A percentile compares a stretch with the other conserved stretches of the same genome.
phyloP scores from a whole-genome alignment of 305 asterid species.

The Rubia occidens region DNA sequence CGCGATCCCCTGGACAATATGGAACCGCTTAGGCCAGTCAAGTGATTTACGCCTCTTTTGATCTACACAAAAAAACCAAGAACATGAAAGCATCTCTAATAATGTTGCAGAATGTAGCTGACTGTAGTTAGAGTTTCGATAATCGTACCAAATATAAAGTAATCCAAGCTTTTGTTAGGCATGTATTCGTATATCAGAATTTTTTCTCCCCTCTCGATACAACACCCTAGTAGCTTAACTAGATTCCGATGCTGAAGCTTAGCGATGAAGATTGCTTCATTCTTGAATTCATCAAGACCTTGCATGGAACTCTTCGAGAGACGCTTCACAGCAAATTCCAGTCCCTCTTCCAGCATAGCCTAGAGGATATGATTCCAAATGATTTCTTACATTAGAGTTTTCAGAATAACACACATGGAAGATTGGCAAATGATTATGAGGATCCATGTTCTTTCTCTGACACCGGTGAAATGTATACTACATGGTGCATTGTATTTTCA shows the following conservation, averaged over 20 bases:
- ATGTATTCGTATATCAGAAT: conserved; percentile 35
- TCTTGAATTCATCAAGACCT: conserved; percentile 30
- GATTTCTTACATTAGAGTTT: background rate
- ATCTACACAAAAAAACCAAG: conserved; percentile 9
- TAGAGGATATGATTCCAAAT: background rate
- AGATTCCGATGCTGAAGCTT: conserved; percentile 41
- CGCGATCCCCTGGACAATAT: conserved; percentile 7
- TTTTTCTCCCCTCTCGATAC: conserved; percentile 28
- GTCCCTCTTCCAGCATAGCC: conserved; percentile 19
- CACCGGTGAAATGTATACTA: too few species aligned
- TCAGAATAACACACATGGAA: background rate
- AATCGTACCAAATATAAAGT: conserved; percentile 4
- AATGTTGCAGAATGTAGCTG: too few species aligned
- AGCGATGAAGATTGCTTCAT: conserved; percentile 29
- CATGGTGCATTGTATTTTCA: background rate
- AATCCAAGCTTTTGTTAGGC: conserved; percentile 34
- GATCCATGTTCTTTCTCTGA: too few species aligned
- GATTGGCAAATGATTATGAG: too few species aligned
- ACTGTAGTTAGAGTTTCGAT: background rate
- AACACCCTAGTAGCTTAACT: conserved; percentile 34
- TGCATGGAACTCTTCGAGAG: conserved; percentile 12
- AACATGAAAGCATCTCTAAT: too few species aligned
- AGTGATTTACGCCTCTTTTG: conserved; percentile 6
- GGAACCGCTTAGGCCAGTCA: conserved; percentile 13
- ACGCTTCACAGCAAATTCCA: conserved; percentile 21